Percentiles rank a stretch among this genome's conserved stretches.
Conservation (phyloP, 306 rosid genomes). For the Cercis canadensis region DNA sequence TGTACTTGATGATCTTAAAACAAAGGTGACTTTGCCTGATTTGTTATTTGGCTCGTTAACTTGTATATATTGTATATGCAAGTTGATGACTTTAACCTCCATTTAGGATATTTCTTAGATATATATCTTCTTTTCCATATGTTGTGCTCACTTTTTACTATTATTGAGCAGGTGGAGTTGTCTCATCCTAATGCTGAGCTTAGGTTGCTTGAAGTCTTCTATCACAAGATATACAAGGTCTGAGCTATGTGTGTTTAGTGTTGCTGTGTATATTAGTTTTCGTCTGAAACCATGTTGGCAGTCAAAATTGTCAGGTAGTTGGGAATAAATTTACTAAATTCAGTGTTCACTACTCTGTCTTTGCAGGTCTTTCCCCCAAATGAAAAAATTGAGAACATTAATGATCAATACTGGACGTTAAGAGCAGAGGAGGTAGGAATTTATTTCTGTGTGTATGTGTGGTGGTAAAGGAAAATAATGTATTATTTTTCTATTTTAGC, state of each 20-base stretch:
- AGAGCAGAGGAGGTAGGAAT: constrained; percentile 86
- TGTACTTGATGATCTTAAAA: constrained; percentile 80
- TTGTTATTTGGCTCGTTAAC: constrained; percentile 8
- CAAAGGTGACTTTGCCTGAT: constrained; percentile 58
- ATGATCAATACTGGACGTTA: constrained; percentile 94
- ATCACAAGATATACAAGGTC: constrained; percentile 94
- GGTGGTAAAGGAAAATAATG: neutral
- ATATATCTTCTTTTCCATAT: neutral
- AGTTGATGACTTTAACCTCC: neutral
- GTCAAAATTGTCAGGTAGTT: neutral
- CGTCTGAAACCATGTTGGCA: constrained; percentile 8
- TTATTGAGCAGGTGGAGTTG: constrained; percentile 70
- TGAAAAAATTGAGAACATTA: constrained; percentile 87
- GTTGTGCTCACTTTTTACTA: constrained; percentile 21
- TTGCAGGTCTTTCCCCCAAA: constrained; percentile 80
- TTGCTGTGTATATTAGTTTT: constrained; percentile 24
- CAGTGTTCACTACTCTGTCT: constrained; percentile 1
- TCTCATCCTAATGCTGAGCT: constrained; percentile 85
- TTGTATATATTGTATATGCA: neutral
- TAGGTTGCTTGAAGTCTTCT: constrained; percentile 92
- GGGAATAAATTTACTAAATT: neutral
- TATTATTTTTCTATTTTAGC: no score
- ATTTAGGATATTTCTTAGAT: constrained; percentile 14
- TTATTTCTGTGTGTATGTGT: constrained; percentile 22
- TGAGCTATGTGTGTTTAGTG: constrained; percentile 29